These are phyloP conservation scores for Polychaeton citri DNA, from an alignment of 2,329 filamentous ascomycete genomes.

Conservation along the genomic window DNA sequence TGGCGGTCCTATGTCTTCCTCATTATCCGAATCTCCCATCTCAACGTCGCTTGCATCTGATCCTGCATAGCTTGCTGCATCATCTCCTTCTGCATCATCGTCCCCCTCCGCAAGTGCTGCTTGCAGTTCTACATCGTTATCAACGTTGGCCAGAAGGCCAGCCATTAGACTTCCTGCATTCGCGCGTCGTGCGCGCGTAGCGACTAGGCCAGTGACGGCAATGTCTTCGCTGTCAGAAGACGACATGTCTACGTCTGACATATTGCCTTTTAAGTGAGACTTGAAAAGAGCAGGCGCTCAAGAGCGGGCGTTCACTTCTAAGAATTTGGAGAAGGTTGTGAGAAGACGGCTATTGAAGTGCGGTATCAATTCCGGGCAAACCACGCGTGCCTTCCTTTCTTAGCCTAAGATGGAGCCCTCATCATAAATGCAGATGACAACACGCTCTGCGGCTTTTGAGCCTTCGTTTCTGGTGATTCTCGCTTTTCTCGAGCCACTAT, in stretches of 20 bases:
- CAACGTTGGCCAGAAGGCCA: constrained; percentile 52
- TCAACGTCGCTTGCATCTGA: constrained; percentile 38
- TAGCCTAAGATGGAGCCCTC: too few species aligned
- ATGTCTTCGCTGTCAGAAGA: constrained; percentile 14
- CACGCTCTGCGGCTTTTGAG: too few species aligned
- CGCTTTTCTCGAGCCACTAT: too few species aligned
- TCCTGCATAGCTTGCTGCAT: constrained; percentile 26
- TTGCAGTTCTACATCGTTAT: constrained; percentile 25
- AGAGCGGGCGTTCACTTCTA: too few species aligned
- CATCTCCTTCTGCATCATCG: constrained; percentile 39
- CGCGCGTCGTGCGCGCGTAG: constrained; percentile 58
- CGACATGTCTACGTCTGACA: background rate
- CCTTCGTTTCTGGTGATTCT: too few species aligned
- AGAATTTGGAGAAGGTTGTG: too few species aligned
- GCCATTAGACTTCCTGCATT: constrained; percentile 79
- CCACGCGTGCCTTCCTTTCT: too few species aligned
- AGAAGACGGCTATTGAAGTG: too few species aligned
- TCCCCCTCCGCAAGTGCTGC: constrained; percentile 38
- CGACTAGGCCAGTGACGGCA: constrained; percentile 43
- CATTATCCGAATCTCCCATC: constrained; percentile 67
- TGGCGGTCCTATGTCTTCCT: constrained; percentile 49
- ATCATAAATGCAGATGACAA: too few species aligned
- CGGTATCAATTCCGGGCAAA: too few species aligned
- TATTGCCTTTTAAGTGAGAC: too few species aligned
- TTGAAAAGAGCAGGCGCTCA: too few species aligned